A percentile compares a stretch with the other conserved stretches of the same genome.
Evolutionary conservation across 1,284 basidiomycete species (phyloP).

Genomic region (Melampsora larici-populina): DNA sequence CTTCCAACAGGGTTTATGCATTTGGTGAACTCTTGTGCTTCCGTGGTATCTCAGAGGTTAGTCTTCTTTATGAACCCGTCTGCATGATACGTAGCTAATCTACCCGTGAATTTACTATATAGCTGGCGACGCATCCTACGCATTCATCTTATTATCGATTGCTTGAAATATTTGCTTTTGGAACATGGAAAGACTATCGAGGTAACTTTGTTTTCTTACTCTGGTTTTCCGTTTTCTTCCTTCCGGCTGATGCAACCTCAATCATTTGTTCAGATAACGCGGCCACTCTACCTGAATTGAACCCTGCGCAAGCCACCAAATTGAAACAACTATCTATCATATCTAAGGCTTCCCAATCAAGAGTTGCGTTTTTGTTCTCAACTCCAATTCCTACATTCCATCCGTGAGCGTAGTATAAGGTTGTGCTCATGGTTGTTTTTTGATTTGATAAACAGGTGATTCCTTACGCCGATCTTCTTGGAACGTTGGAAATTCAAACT

Average conservation of each 20-base stretch:
- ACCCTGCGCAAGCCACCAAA: slow-evolving; percentile 71
- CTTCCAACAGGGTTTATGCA: slow-evolving; percentile 19
- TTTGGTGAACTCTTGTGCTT: slow-evolving; percentile 29
- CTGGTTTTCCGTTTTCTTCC: no score
- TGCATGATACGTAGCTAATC: neutral
- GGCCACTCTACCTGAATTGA: slow-evolving; percentile 66
- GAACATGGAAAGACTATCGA: slow-evolving; percentile 72
- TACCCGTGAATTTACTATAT: neutral
- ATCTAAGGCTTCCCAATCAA: slow-evolving; percentile 67
- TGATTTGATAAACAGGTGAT: slow-evolving; percentile 61
- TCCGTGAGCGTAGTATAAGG: no score
- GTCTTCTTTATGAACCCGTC: neutral
- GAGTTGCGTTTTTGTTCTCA: slow-evolving; percentile 57
- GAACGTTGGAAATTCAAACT: slow-evolving; percentile 66
- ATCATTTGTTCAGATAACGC: slow-evolving; percentile 61
- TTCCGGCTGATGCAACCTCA: neutral
- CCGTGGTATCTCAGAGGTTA: slow-evolving; percentile 21
- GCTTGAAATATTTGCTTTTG: slow-evolving; percentile 82
- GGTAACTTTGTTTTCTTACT: neutral
- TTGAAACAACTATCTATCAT: slow-evolving; percentile 88
- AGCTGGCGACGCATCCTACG: slow-evolving; percentile 30
- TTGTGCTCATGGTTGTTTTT: no score
- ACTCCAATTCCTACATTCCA: no score
- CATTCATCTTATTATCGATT: slow-evolving; percentile 54
- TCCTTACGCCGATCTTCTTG: slow-evolving; percentile 66